Evolutionary conservation across 352 stramenopile genomes (phyloP), one percentile per base, ranked within the genome.

Genomic region (Phytophthora foliorum): DNA sequence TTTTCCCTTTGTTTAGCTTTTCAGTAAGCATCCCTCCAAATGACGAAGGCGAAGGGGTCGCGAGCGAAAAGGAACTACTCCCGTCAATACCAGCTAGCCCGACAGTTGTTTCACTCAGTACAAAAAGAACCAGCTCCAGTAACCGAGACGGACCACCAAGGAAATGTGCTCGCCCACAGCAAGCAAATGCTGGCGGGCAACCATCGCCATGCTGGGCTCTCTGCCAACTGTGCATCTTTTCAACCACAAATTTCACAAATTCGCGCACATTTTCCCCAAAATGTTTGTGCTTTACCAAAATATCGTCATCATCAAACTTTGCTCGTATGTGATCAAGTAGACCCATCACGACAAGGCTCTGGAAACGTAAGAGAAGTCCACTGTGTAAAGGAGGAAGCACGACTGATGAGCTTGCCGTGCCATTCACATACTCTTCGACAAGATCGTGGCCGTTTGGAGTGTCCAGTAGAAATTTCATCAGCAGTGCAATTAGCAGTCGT

Each of bases 211-310:
- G 78, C 53, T 93, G 85, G 10, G 85, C 69, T 24, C 78, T 74
- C 49, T 93, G 85, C 85, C 83, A 93, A 31, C 74, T 75, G 22
- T 89, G 81, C 80, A 92, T 92, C 41, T 85, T 90, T 31, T 63
- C 56, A 24, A 91, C 74, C 4, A 74, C 71, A 36, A 91, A 69
- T 27, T 72, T 79, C 21, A 90, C 67, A 39, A 93, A 90, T 6
- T 84, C 78, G 24, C 84, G 82, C 24, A 91, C 64, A 48, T 91
- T 93, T 27, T 62, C 34, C 9, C 60, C 80, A 52, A 90, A 91
- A 8, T 72, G 36, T 46, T 86, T 89, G 69, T 89, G 75, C 0
- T 89, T 75, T 0, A 68, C 59, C 6, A 90, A 49, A 36, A 87
- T 48, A 16, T 69, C 67, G 11, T 85, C 78, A 49, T 88, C 75